Percentiles rank a stretch among this genome's conserved stretches.
These are phyloP conservation scores for Aspergillus sp. DNA, from an alignment of 2,329 filamentous ascomycete genomes.

Conservation along the genomic window DNA sequence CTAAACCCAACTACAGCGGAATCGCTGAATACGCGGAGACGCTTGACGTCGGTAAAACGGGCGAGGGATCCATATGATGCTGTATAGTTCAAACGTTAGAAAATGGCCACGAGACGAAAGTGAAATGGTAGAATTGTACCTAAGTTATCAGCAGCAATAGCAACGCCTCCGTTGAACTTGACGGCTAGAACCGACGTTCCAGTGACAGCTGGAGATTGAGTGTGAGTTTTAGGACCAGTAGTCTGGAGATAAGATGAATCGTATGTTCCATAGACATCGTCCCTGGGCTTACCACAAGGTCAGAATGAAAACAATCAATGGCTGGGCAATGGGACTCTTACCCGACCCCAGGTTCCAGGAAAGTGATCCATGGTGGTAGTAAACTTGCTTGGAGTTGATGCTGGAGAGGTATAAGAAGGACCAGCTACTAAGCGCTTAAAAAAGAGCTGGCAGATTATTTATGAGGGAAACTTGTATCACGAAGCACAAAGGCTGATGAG, in stretches of 20 bases:
- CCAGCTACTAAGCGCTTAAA: background rate
- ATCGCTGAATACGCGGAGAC: slow-evolving; percentile 83
- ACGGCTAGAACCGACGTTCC: slow-evolving; percentile 93
- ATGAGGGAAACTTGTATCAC: slow-evolving; percentile 15
- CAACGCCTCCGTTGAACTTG: slow-evolving; percentile 95
- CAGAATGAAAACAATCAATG: slow-evolving; percentile 27
- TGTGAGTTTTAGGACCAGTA: slow-evolving; percentile 73
- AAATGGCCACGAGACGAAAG: slow-evolving; percentile 14
- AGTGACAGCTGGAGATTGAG: slow-evolving; percentile 89
- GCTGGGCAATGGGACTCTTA: slow-evolving; percentile 31
- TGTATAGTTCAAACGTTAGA: slow-evolving; percentile 35
- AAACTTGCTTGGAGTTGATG: background rate
- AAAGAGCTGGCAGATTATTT: background rate
- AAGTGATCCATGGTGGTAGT: slow-evolving; percentile 60
- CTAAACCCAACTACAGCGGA: slow-evolving; percentile 87
- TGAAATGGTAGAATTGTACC: slow-evolving; percentile 53
- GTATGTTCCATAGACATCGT: slow-evolving; percentile 95
- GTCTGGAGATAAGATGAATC: slow-evolving; percentile 79
- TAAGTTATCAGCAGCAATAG: slow-evolving; percentile 95
- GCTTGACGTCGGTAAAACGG: slow-evolving; percentile 95
- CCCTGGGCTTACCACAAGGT: slow-evolving; percentile 70
- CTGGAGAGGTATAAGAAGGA: background rate
- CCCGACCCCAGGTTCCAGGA: slow-evolving; percentile 66
- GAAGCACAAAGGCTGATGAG: slow-evolving; percentile 16
- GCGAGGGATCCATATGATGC: slow-evolving; percentile 97